phyloP scores from a whole-genome alignment of 2,329 filamentous ascomycete species.

The Calonectria montana region DNA sequence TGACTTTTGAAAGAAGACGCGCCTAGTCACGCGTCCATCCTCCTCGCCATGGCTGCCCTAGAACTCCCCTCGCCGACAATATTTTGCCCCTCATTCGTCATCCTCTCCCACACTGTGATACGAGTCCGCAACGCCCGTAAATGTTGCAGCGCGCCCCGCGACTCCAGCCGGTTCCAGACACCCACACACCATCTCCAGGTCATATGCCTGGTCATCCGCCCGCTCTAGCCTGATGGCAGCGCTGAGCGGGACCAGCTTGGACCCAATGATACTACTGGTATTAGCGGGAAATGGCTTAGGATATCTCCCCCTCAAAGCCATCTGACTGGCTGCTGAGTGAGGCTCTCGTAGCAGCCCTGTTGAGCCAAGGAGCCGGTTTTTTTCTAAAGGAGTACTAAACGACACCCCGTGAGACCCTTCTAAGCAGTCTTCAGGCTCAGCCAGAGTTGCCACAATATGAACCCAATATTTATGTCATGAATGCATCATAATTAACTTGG shows the following conservation, averaged over 20 bases:
- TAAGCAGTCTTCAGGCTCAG: neutral
- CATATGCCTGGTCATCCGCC: conserved; percentile 32
- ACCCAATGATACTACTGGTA: conserved; percentile 22
- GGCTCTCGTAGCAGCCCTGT: conserved; percentile 28
- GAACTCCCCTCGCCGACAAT: conserved; percentile 28
- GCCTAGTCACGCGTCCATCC: conserved; percentile 36
- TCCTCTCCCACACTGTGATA: conserved; percentile 30
- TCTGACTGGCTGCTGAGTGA: conserved; percentile 24
- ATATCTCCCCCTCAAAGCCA: neutral
- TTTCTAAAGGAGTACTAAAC: conserved; percentile 8
- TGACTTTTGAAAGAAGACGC: conserved; percentile 24
- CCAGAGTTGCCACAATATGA: neutral
- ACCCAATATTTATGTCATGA: conserved; percentile 30
- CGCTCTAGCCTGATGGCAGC: conserved; percentile 17
- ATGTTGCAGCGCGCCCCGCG: conserved; percentile 28
- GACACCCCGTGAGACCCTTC: conserved; percentile 22
- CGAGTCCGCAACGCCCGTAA: conserved; percentile 31
- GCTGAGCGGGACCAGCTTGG: conserved; percentile 9
- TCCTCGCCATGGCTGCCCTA: conserved; percentile 11
- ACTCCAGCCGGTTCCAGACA: conserved; percentile 31
- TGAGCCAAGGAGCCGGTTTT: neutral
- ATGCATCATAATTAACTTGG: conserved; percentile 7
- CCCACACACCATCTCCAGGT: conserved; percentile 33
- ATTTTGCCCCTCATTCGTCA: conserved; percentile 33
- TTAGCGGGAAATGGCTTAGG: conserved; percentile 19